These are phyloP conservation scores for Ceratobasidium sp. DNA, from an alignment of 1,284 basidiomycete species.

Conservation along the genomic window DNA sequence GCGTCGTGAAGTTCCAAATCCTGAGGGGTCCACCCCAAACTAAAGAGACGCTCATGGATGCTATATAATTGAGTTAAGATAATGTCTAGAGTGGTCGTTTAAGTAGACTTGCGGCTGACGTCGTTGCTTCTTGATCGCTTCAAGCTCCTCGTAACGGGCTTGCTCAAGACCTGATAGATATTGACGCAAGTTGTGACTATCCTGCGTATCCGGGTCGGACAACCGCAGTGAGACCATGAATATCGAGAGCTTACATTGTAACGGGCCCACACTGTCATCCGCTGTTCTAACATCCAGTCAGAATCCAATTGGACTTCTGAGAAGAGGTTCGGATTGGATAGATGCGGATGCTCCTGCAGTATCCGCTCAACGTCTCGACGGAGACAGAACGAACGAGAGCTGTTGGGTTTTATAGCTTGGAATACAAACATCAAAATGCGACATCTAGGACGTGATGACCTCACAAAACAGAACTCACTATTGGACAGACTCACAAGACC, in stretches of 20 bases:
- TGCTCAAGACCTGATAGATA: neutral
- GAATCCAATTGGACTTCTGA: too few species aligned
- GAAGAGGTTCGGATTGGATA: too few species aligned
- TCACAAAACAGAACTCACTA: neutral
- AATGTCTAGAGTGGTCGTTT: neutral
- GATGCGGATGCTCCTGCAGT: too few species aligned
- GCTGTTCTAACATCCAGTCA: too few species aligned
- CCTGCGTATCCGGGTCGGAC: neutral
- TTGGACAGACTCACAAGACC: neutral
- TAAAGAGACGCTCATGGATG: neutral
- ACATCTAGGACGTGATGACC: too few species aligned
- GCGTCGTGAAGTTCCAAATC: neutral
- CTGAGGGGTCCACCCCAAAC: neutral
- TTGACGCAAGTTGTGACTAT: neutral
- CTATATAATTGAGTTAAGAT: neutral
- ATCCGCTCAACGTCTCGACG: too few species aligned
- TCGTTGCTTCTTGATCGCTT: neutral
- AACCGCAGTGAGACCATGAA: neutral
- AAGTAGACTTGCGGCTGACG: neutral
- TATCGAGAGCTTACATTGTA: too few species aligned
- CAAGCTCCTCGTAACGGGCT: neutral
- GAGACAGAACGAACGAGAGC: too few species aligned
- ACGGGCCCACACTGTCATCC: too few species aligned
- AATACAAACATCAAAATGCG: neutral
- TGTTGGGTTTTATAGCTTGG: too few species aligned